phyloP scores from a whole-genome alignment of 805 yeast genomes.

The Hanseniaspora nectarophila region DNA sequence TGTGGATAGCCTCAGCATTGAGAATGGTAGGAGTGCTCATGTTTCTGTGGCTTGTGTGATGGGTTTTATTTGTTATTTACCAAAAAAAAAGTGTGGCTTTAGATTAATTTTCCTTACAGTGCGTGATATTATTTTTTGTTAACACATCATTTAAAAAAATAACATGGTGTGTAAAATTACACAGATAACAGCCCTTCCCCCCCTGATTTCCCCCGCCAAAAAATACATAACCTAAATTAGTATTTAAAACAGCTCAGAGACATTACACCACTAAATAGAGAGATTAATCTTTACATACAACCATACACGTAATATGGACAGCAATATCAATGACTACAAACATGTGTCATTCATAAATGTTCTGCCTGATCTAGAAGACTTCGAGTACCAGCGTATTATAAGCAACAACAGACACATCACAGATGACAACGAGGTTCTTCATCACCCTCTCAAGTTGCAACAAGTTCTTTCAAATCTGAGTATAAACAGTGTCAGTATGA shows the following conservation, averaged over 20 bases:
- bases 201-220: background rate
- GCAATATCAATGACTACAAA: background rate
- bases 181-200: too few species aligned
- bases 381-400: constrained; percentile 3
- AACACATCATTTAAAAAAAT: too few species aligned
- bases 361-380: constrained; percentile 11
- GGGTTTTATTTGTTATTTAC: background rate
- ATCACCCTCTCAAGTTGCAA: background rate
- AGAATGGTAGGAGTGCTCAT: background rate
- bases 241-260: too few species aligned
- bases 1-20: background rate
- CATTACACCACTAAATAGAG: too few species aligned
- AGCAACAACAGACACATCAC: background rate
- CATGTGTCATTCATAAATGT: constrained; percentile 12
- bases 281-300: too few species aligned
- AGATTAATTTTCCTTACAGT: too few species aligned
- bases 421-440: background rate
- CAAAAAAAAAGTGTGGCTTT: too few species aligned
- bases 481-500: too few species aligned
- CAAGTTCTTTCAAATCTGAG: background rate
- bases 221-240: too few species aligned
- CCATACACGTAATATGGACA: background rate
- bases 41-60: background rate
- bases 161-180: too few species aligned
- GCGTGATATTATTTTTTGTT: too few species aligned